phyloP scores from a whole-genome alignment of 2,329 filamentous ascomycete species.

The Fonsecaea pedrosoi region DNA sequence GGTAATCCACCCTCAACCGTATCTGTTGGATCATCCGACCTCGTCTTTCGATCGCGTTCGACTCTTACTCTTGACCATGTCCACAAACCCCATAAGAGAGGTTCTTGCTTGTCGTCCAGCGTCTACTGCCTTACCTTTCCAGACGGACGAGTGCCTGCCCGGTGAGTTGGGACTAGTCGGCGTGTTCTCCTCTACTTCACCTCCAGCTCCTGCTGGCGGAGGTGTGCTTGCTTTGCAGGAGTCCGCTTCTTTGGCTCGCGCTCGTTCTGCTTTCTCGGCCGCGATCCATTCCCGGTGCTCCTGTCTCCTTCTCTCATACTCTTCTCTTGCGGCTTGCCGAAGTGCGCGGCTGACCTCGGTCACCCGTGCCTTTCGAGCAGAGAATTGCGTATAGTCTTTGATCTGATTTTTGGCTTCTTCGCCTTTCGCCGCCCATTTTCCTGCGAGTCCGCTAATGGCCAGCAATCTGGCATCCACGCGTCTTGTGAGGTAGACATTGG shows the following conservation, averaged over 20 bases:
- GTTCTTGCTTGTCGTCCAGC: constrained; percentile 39
- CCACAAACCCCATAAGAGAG: constrained; percentile 37
- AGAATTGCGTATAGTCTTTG: constrained; percentile 41
- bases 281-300: constrained; percentile 46
- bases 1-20: not conserved
- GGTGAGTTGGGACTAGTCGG: constrained; percentile 25
- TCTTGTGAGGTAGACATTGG: constrained; percentile 65
- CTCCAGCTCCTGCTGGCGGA: constrained; percentile 10
- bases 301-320: constrained; percentile 40
- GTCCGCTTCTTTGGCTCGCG: constrained; percentile 31
- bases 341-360: constrained; percentile 41
- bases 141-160: constrained; percentile 25
- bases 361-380: constrained; percentile 38
- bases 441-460: constrained; percentile 39
- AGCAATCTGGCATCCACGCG: constrained; percentile 54
- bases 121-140: constrained; percentile 40
- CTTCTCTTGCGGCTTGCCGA: constrained; percentile 40
- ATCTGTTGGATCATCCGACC: constrained; percentile 15
- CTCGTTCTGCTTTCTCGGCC: constrained; percentile 33
- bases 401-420: constrained; percentile 40
- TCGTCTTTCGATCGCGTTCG: constrained; percentile 36
- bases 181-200: constrained; percentile 29
- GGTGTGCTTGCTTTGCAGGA: constrained; percentile 22
- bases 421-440: constrained; percentile 39
- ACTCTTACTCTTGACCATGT: constrained; percentile 36